Evolutionary conservation across 192 early-diverging fungal genomes (phyloP).

Genomic region (Coemansia sp.): DNA sequence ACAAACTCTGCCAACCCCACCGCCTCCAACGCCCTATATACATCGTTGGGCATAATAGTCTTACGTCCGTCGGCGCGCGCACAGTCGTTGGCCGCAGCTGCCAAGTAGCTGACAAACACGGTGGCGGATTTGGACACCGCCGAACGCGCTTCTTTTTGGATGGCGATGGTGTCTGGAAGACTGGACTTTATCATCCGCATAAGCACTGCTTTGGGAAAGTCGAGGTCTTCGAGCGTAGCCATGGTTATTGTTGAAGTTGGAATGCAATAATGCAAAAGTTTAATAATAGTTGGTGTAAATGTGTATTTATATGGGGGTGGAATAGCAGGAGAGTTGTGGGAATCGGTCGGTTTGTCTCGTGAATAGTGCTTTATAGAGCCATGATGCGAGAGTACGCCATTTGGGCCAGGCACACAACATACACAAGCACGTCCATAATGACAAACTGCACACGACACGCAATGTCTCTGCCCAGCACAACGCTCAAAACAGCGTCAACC

Average conservation of each 20-base stretch:
- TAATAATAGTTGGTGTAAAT: no score
- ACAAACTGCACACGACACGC: slow-evolving; percentile 25
- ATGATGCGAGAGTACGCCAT: slow-evolving; percentile 2
- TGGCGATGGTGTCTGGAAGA: slow-evolving; percentile 44
- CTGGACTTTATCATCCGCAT: slow-evolving; percentile 38
- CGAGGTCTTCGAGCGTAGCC: slow-evolving; percentile 38
- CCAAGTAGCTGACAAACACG: slow-evolving; percentile 50
- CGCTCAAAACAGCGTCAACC: not conserved
- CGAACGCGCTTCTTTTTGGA: slow-evolving; percentile 46
- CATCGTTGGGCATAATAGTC: slow-evolving; percentile 41
- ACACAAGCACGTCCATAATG: slow-evolving; percentile 21
- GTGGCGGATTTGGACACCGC: slow-evolving; percentile 32
- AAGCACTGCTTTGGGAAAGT: slow-evolving; percentile 47
- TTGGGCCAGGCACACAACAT: slow-evolving; percentile 14
- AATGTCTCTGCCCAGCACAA: slow-evolving; percentile 15
- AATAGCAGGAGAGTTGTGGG: not conserved
- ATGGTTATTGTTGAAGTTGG: not conserved
- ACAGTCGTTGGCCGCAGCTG: slow-evolving; percentile 49
- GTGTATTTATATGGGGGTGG: no score
- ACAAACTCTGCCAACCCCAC: slow-evolving; percentile 44
- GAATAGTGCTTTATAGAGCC: not conserved
- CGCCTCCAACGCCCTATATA: slow-evolving; percentile 43
- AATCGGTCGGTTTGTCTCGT: not conserved
- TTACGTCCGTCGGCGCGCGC: slow-evolving; percentile 44
- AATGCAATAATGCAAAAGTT: no score